phyloP scores from a whole-genome alignment of 352 stramenopile genomes.

The Globisporangium canariense region DNA sequence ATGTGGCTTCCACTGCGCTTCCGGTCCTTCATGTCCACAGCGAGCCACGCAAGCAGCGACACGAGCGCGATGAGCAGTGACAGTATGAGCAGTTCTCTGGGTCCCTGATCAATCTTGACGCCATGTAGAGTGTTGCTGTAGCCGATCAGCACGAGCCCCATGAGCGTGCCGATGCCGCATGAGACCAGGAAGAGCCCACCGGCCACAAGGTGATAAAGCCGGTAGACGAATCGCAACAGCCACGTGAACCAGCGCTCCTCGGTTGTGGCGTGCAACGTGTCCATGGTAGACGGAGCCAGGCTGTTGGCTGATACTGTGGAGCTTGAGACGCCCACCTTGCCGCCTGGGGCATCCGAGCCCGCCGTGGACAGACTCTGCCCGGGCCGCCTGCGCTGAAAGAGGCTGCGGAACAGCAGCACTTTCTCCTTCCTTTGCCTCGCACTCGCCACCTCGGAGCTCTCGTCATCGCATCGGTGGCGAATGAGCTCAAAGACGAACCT shows the following conservation, averaged over 20 bases:
- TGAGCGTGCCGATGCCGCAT: constrained; percentile 45
- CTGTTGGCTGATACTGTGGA: background rate
- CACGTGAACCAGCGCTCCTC: constrained; percentile 80
- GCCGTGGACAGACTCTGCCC: background rate
- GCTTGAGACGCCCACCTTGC: constrained; percentile 1
- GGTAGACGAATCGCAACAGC: constrained; percentile 44
- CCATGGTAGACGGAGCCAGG: constrained; percentile 35
- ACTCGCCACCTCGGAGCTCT: constrained; percentile 47
- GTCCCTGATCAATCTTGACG: constrained; percentile 45
- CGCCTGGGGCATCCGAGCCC: background rate
- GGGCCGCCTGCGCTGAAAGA: constrained; percentile 21
- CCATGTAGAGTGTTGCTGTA: constrained; percentile 49
- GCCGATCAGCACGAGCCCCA: constrained; percentile 50
- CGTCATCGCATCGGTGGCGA: constrained; percentile 57
- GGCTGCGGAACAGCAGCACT: constrained; percentile 52
- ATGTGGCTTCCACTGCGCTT: constrained; percentile 28
- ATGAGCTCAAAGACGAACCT: constrained; percentile 54
- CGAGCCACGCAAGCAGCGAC: constrained; percentile 48
- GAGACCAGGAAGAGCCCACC: constrained; percentile 41
- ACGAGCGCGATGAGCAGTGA: constrained; percentile 28
- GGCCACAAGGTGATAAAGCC: constrained; percentile 29
- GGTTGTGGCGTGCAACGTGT: constrained; percentile 48
- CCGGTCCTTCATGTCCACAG: constrained; percentile 42
- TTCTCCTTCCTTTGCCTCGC: constrained; percentile 76
- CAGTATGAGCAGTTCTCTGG: constrained; percentile 35